These are phyloP conservation scores for Cucumis cinereus DNA, from an alignment of 306 rosid genomes.

Conservation along the genomic window DNA sequence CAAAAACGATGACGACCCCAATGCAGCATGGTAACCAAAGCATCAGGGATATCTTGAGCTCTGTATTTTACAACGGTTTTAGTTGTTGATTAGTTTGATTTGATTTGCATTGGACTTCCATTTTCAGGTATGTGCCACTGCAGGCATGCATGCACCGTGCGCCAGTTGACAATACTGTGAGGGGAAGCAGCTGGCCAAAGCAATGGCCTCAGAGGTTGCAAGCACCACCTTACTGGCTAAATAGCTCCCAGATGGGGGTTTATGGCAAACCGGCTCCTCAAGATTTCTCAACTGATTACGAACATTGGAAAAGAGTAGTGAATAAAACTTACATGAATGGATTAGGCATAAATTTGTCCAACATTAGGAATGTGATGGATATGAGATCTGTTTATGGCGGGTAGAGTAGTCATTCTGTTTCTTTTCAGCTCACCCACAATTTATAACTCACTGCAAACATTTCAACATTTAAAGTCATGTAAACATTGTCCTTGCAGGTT, in stretches of 20 bases:
- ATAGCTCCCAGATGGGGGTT: constrained; percentile 62
- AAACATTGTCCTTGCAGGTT: constrained; percentile 36
- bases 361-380: constrained; percentile 85
- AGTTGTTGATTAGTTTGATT: neutral
- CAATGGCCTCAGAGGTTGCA: constrained; percentile 60
- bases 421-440: neutral
- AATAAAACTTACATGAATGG: constrained; percentile 41
- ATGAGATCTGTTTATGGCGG: constrained; percentile 94
- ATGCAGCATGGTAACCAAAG: constrained; percentile 70
- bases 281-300: constrained; percentile 58
- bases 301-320: constrained; percentile 67
- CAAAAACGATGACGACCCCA: constrained; percentile 62
- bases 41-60: neutral
- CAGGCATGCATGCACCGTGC: constrained; percentile 70
- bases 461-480: neutral
- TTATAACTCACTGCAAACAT: neutral
- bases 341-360: constrained; percentile 65
- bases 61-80: neutral
- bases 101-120: neutral
- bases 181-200: constrained; percentile 74
- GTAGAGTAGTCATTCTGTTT: constrained; percentile 29
- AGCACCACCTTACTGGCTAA: constrained; percentile 74
- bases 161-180: constrained; percentile 31
- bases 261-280: constrained; percentile 81
- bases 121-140: constrained; percentile 75